Evolutionary conservation across 2,329 filamentous ascomycete species (phyloP).

Genomic region (Aspergillus transmontanensis): DNA sequence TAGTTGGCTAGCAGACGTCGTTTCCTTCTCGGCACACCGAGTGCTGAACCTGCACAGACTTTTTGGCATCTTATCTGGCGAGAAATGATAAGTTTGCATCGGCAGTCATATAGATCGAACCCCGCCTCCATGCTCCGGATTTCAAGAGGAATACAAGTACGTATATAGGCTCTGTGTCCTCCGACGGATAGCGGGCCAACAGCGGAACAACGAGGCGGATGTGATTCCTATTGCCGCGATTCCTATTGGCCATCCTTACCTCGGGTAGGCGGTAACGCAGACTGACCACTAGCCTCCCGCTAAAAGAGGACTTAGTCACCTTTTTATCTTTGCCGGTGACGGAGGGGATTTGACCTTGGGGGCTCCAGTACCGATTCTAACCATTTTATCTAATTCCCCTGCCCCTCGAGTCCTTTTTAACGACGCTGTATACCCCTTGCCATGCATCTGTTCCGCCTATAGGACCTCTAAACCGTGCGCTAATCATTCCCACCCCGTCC

Average conservation of each 20-base stretch:
- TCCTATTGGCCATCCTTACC: slow-evolving; percentile 31
- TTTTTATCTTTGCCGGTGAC: slow-evolving; percentile 12
- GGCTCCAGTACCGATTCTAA: neutral
- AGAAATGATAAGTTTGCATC: neutral
- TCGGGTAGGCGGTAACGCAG: slow-evolving; percentile 21
- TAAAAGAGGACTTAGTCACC: slow-evolving; percentile 14
- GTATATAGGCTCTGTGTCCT: slow-evolving; percentile 2
- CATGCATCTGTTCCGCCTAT: slow-evolving; percentile 19
- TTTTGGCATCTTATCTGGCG: neutral
- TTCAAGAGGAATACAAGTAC: neutral
- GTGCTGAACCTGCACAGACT: neutral
- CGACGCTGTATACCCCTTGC: slow-evolving; percentile 4
- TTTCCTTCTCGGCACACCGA: neutral
- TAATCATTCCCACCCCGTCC: slow-evolving; percentile 3
- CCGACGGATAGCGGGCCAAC: slow-evolving; percentile 13
- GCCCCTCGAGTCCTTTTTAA: neutral
- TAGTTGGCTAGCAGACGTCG: neutral
- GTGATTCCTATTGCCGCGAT: slow-evolving; percentile 28
- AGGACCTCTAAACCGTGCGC: slow-evolving; percentile 9
- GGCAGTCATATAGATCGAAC: neutral
- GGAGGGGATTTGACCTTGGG: slow-evolving; percentile 4
- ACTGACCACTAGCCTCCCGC: slow-evolving; percentile 6
- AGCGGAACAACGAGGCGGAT: slow-evolving; percentile 11
- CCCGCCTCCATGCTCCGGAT: neutral
- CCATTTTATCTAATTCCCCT: neutral